Evolutionary conservation across 1,139 yeast species (phyloP).

Genomic region (Komagataea norvegica): DNA sequence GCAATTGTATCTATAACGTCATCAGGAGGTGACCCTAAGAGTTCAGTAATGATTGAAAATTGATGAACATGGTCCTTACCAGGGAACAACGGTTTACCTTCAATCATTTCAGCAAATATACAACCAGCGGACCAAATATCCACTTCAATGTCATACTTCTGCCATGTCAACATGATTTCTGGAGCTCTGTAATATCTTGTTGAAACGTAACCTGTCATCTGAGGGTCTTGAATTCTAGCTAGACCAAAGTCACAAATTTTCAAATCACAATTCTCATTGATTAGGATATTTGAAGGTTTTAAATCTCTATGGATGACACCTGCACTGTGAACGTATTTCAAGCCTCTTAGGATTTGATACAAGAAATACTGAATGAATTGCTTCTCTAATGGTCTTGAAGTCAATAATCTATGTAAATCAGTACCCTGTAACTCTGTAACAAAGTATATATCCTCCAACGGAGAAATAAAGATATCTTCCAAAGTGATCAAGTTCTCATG

Average conservation of each 20-base stretch:
- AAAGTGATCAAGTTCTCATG: conserved; percentile 92
- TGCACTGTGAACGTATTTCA: conserved; percentile 94
- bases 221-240: conserved; percentile 96
- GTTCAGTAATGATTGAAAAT: conserved; percentile 92
- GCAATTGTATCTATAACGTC: conserved; percentile 96
- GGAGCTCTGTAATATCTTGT: conserved; percentile 98
- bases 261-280: conserved; percentile 92
- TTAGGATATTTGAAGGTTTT: conserved; percentile 87
- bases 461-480: conserved; percentile 91
- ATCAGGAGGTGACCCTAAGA: conserved; percentile 92
- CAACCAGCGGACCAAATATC: conserved; percentile 99
- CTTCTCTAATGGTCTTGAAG: conserved; percentile 90
- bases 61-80: conserved; percentile 99
- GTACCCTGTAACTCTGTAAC: conserved; percentile 97
- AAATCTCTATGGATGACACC: conserved; percentile 95
- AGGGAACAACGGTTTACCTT: conserved; percentile 97
- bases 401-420: conserved; percentile 84
- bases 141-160: conserved; percentile 96
- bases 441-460: conserved; percentile 93
- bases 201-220: conserved; percentile 97
- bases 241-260: conserved; percentile 96
- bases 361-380: conserved; percentile 95
- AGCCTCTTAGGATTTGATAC: conserved; percentile 88
- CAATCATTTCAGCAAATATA: conserved; percentile 97
- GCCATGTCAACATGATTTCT: conserved; percentile 99